Percentiles rank a stretch among this genome's conserved stretches.
phyloP scores from a whole-genome alignment of 2,329 filamentous ascomycete species.

The Aspergillus sp. region DNA sequence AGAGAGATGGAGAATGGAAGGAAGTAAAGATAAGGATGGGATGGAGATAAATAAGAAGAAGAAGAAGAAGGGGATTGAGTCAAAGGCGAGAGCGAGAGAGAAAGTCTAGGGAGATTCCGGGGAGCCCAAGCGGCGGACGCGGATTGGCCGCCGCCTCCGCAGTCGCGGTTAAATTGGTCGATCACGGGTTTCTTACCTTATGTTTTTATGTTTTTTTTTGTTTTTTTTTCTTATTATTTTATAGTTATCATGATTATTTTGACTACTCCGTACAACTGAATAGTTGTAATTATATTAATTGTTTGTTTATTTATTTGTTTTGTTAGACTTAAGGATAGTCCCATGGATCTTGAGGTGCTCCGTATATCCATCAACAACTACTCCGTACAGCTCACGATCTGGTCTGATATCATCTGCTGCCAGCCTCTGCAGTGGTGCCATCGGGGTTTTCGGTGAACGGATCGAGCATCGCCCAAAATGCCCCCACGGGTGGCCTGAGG shows the following conservation, averaged over 20 bases:
- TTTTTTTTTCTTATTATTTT: neutral
- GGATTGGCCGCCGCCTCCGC: slow-evolving; percentile 15
- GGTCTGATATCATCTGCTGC: neutral
- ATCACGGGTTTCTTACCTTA: neutral
- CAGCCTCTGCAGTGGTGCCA: neutral
- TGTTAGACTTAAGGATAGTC: neutral
- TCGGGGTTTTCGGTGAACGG: neutral
- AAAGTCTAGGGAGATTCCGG: slow-evolving; percentile 19
- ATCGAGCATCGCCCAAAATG: neutral
- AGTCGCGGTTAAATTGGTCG: slow-evolving; percentile 6
- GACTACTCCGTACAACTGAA: too few relatives aligned
- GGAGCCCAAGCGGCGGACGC: slow-evolving; percentile 9
- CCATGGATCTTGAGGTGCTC: neutral
- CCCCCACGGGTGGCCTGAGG: slow-evolving; percentile 16
- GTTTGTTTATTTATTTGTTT: too few relatives aligned
- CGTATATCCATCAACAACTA: too few relatives aligned
- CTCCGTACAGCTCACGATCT: neutral
- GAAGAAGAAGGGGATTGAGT: slow-evolving; percentile 19
- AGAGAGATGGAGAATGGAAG: slow-evolving; percentile 5
- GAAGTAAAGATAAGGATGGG: slow-evolving; percentile 1
- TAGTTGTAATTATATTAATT: too few relatives aligned
- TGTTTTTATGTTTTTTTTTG: neutral
- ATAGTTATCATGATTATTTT: neutral
- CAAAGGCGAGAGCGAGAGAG: slow-evolving; percentile 10
- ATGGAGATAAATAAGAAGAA: slow-evolving; percentile 9